A percentile compares a stretch with the other conserved stretches of the same genome.
Conservation (phyloP, 176 grass and related monocot species). For the Thinopyrum elongatum region DNA sequence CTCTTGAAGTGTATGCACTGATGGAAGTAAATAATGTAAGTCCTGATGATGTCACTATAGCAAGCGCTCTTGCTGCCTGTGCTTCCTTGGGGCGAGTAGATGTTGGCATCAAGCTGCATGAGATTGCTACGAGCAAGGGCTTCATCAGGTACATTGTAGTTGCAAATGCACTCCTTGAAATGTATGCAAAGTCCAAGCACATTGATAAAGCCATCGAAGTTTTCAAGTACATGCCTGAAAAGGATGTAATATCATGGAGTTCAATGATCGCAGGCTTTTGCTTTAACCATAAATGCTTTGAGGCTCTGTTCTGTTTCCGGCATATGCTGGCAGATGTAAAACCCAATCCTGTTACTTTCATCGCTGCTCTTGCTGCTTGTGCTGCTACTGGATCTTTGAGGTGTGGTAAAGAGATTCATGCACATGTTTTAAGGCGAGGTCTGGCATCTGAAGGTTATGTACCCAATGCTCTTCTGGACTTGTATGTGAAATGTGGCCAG, state of each 20-base stretch:
- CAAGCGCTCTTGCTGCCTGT: constrained; percentile 75
- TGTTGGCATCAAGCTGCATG: constrained; percentile 72
- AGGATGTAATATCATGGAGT: constrained; percentile 82
- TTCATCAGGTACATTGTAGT: constrained; percentile 51
- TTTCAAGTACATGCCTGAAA: constrained; percentile 75
- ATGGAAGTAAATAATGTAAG: constrained; percentile 66
- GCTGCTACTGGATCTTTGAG: constrained; percentile 62
- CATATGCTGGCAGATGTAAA: constrained; percentile 73
- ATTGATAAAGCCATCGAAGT: constrained; percentile 86
- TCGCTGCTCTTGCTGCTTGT: constrained; percentile 75
- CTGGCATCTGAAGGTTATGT: constrained; percentile 61
- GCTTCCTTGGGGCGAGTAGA: constrained; percentile 61
- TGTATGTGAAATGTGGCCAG: constrained; percentile 92
- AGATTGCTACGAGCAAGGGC: constrained; percentile 54
- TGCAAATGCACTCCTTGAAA: constrained; percentile 68
- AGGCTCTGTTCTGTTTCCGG: constrained; percentile 81
- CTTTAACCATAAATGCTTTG: constrained; percentile 75
- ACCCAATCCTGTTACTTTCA: constrained; percentile 81
- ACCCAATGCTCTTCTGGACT: constrained; percentile 78
- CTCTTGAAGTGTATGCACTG: constrained; percentile 73
- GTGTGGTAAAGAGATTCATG: constrained; percentile 92
- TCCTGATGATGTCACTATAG: constrained; percentile 72
- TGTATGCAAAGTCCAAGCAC: constrained; percentile 79
- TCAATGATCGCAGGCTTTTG: constrained; percentile 82
- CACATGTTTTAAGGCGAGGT: constrained; percentile 62